A percentile compares a stretch with the other conserved stretches of the same genome.
Conservation (phyloP, 495 filamentous ascomycete species). For the Trichocladium uniseriatum region DNA sequence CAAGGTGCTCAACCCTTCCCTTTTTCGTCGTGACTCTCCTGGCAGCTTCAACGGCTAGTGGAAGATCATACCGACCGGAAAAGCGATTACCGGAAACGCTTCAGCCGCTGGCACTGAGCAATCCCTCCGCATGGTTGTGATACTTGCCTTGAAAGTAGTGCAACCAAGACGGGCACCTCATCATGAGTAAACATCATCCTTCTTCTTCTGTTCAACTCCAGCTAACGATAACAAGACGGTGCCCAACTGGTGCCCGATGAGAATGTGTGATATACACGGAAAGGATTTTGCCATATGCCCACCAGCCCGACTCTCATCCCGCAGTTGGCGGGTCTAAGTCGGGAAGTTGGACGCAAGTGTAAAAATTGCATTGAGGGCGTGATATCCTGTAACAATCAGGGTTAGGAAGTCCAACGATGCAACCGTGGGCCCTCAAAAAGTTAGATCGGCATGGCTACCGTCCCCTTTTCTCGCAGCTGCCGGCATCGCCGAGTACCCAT, state of each 20-base stretch:
- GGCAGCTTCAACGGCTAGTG: slow-evolving; percentile 7
- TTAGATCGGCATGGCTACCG: not conserved
- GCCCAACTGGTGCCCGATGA: not conserved
- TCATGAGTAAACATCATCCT: not conserved
- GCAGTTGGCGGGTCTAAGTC: not conserved
- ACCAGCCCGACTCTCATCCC: not conserved
- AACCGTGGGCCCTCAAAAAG: too few relatives aligned
- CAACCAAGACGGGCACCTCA: not conserved
- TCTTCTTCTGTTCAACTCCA: not conserved
- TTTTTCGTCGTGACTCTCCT: not conserved
- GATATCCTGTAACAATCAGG: too few relatives aligned
- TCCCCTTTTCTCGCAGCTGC: not conserved
- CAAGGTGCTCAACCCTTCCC: slow-evolving; percentile 5
- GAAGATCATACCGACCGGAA: not conserved
- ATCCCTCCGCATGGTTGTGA: not conserved
- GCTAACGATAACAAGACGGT: not conserved
- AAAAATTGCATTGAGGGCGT: too few relatives aligned
- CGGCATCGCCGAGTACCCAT: not conserved
- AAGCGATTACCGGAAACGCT: not conserved
- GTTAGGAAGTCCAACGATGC: too few relatives aligned
- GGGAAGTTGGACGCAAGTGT: not conserved
- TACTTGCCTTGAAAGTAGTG: not conserved
- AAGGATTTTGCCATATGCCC: not conserved
- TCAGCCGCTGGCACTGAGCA: not conserved
- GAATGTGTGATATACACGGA: not conserved